These are phyloP conservation scores for Rutstroemia sp. DNA, from an alignment of 2,329 filamentous ascomycete species.

Conservation along the genomic window DNA sequence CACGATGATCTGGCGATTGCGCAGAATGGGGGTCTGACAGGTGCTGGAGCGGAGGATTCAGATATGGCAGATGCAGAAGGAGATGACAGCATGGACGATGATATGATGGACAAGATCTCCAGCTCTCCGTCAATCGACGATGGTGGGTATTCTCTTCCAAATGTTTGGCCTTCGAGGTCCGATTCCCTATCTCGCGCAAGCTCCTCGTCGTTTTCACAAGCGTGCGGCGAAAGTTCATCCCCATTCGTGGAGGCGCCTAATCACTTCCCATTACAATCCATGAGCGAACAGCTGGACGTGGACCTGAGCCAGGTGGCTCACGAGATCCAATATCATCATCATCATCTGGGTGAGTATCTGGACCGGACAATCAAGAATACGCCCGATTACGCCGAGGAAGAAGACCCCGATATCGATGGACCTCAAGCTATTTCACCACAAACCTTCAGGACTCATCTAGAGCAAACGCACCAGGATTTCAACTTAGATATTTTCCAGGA, in stretches of 20 bases:
- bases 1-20: slow-evolving; percentile 53
- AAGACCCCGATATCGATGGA: slow-evolving; percentile 8
- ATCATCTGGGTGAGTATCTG: slow-evolving; percentile 44
- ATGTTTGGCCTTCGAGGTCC: slow-evolving; percentile 24
- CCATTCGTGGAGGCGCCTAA: slow-evolving; percentile 26
- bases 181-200: slow-evolving; percentile 22
- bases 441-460: neutral
- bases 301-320: slow-evolving; percentile 19
- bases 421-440: neutral
- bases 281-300: slow-evolving; percentile 18
- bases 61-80: slow-evolving; percentile 62
- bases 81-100: slow-evolving; percentile 69
- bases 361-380: slow-evolving; percentile 18
- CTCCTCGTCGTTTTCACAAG: slow-evolving; percentile 24
- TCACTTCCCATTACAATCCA: slow-evolving; percentile 21
- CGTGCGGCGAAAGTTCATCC: slow-evolving; percentile 29
- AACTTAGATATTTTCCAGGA: slow-evolving; percentile 15
- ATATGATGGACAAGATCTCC: slow-evolving; percentile 98
- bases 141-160: slow-evolving; percentile 63
- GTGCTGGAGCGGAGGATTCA: slow-evolving; percentile 45
- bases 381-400: slow-evolving; percentile 50
- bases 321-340: slow-evolving; percentile 32
- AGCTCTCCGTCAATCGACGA: slow-evolving; percentile 98
- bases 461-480: slow-evolving; percentile 18
- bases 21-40: slow-evolving; percentile 51